Evolutionary conservation across 345 rosid genomes (phyloP).

Genomic region (Murraya koenigii): DNA sequence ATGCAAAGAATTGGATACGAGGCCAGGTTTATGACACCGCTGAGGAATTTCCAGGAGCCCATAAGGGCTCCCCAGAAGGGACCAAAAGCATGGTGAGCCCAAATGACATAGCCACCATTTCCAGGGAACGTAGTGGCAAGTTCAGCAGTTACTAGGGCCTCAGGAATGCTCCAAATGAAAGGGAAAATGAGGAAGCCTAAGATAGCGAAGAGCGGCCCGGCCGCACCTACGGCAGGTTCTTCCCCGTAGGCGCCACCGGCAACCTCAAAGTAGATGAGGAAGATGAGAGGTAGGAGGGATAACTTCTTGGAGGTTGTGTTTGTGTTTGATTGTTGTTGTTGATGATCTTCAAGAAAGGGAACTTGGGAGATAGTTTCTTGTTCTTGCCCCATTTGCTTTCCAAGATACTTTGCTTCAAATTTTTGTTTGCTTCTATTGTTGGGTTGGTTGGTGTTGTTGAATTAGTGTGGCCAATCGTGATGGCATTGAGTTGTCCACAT

Average conservation of each 20-base stretch:
- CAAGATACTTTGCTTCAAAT: background rate
- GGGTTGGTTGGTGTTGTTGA: background rate
- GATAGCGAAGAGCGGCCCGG: conserved; percentile 65
- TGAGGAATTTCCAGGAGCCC: conserved; percentile 80
- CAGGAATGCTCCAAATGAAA: conserved; percentile 87
- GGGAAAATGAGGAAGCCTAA: conserved; percentile 77
- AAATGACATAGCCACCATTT: conserved; percentile 80
- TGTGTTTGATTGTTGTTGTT: conserved; percentile 11
- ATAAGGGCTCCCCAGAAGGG: conserved; percentile 68
- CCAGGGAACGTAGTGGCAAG: conserved; percentile 87
- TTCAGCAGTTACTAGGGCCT: conserved; percentile 85
- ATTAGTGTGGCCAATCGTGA: background rate
- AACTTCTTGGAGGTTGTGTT: conserved; percentile 39
- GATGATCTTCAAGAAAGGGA: background rate
- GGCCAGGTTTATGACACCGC: conserved; percentile 83
- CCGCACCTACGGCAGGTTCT: conserved; percentile 76
- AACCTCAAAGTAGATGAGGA: conserved; percentile 90
- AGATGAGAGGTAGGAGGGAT: conserved; percentile 70
- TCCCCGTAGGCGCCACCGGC: conserved; percentile 86
- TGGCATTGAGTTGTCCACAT: background rate
- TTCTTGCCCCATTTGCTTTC: background rate
- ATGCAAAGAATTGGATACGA: conserved; percentile 72
- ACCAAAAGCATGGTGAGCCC: conserved; percentile 81
- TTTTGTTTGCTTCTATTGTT: background rate
- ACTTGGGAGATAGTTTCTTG: background rate